Conservation (phyloP, 129 eudicot genomes). For the Calendula officinalis region DNA sequence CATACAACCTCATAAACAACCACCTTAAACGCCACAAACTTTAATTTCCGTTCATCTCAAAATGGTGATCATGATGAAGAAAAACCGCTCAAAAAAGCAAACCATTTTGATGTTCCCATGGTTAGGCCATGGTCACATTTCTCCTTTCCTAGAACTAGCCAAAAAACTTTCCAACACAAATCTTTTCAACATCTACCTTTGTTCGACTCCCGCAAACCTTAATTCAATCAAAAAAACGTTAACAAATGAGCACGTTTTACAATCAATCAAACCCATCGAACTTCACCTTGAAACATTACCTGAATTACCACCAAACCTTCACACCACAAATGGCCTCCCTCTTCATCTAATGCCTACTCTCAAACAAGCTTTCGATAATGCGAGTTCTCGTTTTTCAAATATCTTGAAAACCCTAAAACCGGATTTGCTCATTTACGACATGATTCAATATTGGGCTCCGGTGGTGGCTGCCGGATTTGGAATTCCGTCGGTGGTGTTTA, state of each 20-base stretch:
- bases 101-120: conserved; percentile 4
- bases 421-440: conserved; percentile 35
- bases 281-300: not conserved
- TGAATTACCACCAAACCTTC: not conserved
- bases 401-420: conserved; percentile 26
- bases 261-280: conserved; percentile 10
- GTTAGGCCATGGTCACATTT: conserved; percentile 39
- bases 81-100: not conserved
- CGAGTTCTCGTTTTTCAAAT: conserved; percentile 9
- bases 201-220: conserved; percentile 37
- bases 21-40: too few species aligned
- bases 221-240: conserved; percentile 7
- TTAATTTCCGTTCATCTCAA: too few species aligned
- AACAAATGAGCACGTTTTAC: not conserved
- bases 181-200: conserved; percentile 31
- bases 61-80: too few species aligned
- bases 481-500: conserved; percentile 27
- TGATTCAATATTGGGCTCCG: conserved; percentile 34
- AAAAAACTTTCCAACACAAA: conserved; percentile 20
- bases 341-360: conserved; percentile 33
- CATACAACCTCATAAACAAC: too few species aligned
- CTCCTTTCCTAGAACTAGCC: conserved; percentile 36
- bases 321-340: conserved; percentile 37
- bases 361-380: conserved; percentile 31
- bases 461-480: conserved; percentile 11